Evolutionary conservation across 2,329 filamentous ascomycete genomes (phyloP), one percentile per base, ranked within the genome.

Genomic region (Exophiala sp.): DNA sequence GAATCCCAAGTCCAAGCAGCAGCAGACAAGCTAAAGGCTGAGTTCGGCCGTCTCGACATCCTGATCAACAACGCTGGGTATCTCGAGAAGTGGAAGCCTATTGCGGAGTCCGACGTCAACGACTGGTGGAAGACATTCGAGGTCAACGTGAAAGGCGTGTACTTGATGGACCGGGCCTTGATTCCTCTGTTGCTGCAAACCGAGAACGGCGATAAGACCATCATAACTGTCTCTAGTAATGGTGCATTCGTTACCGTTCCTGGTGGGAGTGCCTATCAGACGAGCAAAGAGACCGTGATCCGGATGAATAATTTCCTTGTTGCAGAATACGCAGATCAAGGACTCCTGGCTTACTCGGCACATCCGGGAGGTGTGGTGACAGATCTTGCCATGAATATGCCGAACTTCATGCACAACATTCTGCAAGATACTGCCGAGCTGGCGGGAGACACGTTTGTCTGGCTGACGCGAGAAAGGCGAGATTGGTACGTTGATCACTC

Each of bases 271-370:
- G 66, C 67, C 0, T 79, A 79, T 57, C 71, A 75, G 58, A 64
- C 65, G 2, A 63, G 65, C 42, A 77, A 78, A 56, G 65, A 76
- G 30, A 48, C 71, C 0, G 52, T 72, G 1, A 61, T 68, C 41
- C 68, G 73, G 3, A 60, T 78, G 10, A 69, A 65, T 14, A 71
- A 78, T 58, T 74, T 70, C 50, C 49, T 73, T 16, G 63, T 62
- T 3, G 51, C 52, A 23, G 75, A 79, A 53, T 72, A 78, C 55
- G 59, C 58, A 7, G 62, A 66, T 8, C 59, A 73, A 38, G 56
- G 57, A 1, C 35, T 60, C 8, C 21, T 58, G 7, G 52, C 45
- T 10, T 58, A 51, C 39, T 43, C 43, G 11, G 45, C 53, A 7
- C 56, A 58, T 23, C 57, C 57, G 5, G 57, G 47, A 5, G 19